A percentile compares a stretch with the other conserved stretches of the same genome.
Evolutionary conservation across 441 rosid genomes (phyloP).

Genomic region (Adansonia gregorii): DNA sequence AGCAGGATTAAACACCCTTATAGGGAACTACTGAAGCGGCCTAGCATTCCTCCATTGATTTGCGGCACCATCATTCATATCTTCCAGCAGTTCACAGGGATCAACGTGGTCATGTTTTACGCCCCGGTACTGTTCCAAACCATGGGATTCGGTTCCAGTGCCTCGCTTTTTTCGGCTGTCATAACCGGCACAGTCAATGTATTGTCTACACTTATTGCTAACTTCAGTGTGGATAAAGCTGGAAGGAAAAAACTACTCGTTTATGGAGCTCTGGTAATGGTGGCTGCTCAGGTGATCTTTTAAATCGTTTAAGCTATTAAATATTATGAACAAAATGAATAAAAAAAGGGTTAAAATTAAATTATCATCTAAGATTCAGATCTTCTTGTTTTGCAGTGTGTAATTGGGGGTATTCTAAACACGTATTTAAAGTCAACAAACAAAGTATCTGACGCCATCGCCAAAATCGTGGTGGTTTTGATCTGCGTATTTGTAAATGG

Average conservation of each 20-base stretch:
- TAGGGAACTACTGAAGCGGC: slow-evolving; percentile 41
- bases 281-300: slow-evolving; percentile 50
- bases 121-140: slow-evolving; percentile 82
- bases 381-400: background rate
- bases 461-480: slow-evolving; percentile 29
- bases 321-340: background rate
- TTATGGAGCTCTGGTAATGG: slow-evolving; percentile 55
- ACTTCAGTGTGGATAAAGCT: slow-evolving; percentile 46
- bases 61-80: slow-evolving; percentile 58
- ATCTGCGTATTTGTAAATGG: slow-evolving; percentile 62
- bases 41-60: slow-evolving; percentile 56
- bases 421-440: background rate
- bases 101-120: slow-evolving; percentile 72
- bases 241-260: slow-evolving; percentile 59
- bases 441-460: background rate
- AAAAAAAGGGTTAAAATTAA: background rate
- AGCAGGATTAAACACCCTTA: slow-evolving; percentile 50
- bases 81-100: slow-evolving; percentile 85
- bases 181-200: slow-evolving; percentile 61
- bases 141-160: slow-evolving; percentile 59
- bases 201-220: slow-evolving; percentile 47
- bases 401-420: background rate
- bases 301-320: background rate
- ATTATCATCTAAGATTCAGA: background rate
- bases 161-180: slow-evolving; percentile 63